Evolutionary conservation across 257 asterid species (phyloP).

Genomic region (Gentiana macrophylla): DNA sequence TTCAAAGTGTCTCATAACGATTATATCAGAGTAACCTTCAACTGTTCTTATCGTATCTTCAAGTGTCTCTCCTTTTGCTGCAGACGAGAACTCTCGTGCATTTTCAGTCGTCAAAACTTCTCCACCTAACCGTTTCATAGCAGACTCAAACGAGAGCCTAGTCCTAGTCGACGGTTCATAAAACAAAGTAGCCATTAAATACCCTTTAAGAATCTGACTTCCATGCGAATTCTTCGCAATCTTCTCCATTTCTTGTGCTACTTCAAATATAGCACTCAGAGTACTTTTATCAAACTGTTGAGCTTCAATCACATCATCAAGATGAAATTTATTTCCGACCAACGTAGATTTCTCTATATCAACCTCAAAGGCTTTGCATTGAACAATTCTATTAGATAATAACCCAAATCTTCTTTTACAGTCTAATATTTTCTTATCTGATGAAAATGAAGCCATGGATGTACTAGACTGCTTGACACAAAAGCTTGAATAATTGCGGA

Average conservation of each 20-base stretch:
- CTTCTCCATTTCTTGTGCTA: slow-evolving; percentile 86
- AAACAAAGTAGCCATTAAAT: slow-evolving; percentile 83
- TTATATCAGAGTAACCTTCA: slow-evolving; percentile 84
- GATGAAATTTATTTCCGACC: slow-evolving; percentile 50
- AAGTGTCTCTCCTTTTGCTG: slow-evolving; percentile 96
- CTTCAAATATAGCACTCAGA: slow-evolving; percentile 65
- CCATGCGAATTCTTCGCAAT: slow-evolving; percentile 63
- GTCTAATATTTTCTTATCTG: slow-evolving; percentile 11
- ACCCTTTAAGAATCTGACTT: slow-evolving; percentile 69
- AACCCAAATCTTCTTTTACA: slow-evolving; percentile 11
- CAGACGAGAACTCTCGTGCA: slow-evolving; percentile 93
- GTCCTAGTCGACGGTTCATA: slow-evolving; percentile 96
- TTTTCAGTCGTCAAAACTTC: slow-evolving; percentile 93
- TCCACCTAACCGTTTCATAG: slow-evolving; percentile 83
- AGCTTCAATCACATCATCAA: slow-evolving; percentile 75
- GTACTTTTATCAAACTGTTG: slow-evolving; percentile 80
- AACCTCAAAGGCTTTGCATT: slow-evolving; percentile 43
- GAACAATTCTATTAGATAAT: slow-evolving; percentile 9
- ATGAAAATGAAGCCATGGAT: neutral
- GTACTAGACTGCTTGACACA: too few relatives aligned
- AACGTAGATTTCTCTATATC: slow-evolving; percentile 23
- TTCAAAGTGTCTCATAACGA: slow-evolving; percentile 96
- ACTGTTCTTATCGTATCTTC: slow-evolving; percentile 93
- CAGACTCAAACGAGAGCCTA: slow-evolving; percentile 94
- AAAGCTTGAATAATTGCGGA: too few relatives aligned